Base-by-base conservation (phyloP, 2,329 filamentous ascomycete species). In the Rhynchosporium graminicola region DNA sequence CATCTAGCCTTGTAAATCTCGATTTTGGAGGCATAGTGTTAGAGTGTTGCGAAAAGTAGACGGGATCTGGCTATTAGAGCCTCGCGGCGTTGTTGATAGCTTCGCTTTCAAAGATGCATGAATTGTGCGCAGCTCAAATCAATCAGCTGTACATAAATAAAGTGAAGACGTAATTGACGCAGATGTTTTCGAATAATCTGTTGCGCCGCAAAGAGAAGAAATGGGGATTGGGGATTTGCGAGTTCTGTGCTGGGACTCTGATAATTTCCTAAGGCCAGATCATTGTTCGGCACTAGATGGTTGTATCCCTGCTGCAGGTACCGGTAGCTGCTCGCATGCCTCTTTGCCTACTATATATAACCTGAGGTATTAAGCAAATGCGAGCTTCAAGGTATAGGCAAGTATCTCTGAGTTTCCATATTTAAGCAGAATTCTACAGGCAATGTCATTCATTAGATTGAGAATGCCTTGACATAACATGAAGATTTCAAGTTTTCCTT, bases 1-100 rank as follows among this genome's bases (percentile, higher is more conserved):
- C 95, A 78, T 99, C 95, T 68, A 99, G 91, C 85, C 89, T 89
- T 64, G 91, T 97, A 76, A 99, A 97, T 77, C 95, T 88, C 71
- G 92, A 96, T 82, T 96, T 97, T 74, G 88, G 80, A 69, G 93
- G 82, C 95, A 98, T 98, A 1, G 52, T 56, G 45, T 36, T 57
- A 58, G n/a, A 38, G 36, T 31, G 13, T 48, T 40, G 58, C 29
- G 29, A 38, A 9, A 31, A 38, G 26, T 26, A 42, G 50, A 54
- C n/a, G 43, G 43, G 31, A 55, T 31, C 38, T 42, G 40, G 48
- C 46, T 38, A 36, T 45, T 36, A 26, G 56, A 66, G 68, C 67
- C 68, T 68, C 62, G 63, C 65, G 65, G 66, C 65, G 63, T 47
- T 31, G 29, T 47, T 56, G 57, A 50, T 46, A 62, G 50, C 46